A percentile compares a stretch with the other conserved stretches of the same genome.
Evolutionary conservation across 768 basidiomycete species (phyloP).

Genomic region (Russula olivacea): DNA sequence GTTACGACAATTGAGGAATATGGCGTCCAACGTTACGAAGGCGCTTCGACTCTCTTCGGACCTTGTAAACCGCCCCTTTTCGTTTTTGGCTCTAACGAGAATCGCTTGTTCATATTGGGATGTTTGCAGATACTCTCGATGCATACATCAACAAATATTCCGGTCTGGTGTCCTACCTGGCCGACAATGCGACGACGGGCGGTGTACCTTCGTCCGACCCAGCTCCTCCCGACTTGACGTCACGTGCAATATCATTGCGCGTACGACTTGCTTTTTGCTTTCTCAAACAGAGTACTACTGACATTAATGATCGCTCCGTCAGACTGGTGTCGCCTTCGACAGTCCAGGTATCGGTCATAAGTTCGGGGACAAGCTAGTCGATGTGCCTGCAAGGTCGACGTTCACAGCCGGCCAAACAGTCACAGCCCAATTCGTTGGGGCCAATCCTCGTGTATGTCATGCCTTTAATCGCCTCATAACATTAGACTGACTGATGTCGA

Average conservation of each 20-base stretch:
- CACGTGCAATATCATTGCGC: conserved; percentile 62
- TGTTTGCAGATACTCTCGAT: conserved; percentile 57
- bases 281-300: not conserved
- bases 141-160: conserved; percentile 75
- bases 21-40: conserved; percentile 70
- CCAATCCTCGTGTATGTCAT: conserved; percentile 61
- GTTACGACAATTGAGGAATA: conserved; percentile 71
- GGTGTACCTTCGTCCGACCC: conserved; percentile 55
- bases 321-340: conserved; percentile 58
- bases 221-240: conserved; percentile 57
- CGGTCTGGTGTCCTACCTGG: conserved; percentile 57
- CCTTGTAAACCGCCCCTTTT: conserved; percentile 42
- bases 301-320: not conserved
- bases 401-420: conserved; percentile 59
- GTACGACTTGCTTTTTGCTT: conserved; percentile 30
- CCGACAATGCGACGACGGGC: conserved; percentile 36
- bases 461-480: not conserved
- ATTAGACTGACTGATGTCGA: conserved; percentile 7
- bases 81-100: conserved; percentile 8
- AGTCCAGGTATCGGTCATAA: conserved; percentile 46
- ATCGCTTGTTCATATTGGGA: conserved; percentile 7
- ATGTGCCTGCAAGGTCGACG: conserved; percentile 43
- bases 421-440: conserved; percentile 60
- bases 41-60: conserved; percentile 74
- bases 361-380: conserved; percentile 57